Conservation (phyloP, 2,329 filamentous ascomycete genomes). For the Cryphonectria naterciae region DNA sequence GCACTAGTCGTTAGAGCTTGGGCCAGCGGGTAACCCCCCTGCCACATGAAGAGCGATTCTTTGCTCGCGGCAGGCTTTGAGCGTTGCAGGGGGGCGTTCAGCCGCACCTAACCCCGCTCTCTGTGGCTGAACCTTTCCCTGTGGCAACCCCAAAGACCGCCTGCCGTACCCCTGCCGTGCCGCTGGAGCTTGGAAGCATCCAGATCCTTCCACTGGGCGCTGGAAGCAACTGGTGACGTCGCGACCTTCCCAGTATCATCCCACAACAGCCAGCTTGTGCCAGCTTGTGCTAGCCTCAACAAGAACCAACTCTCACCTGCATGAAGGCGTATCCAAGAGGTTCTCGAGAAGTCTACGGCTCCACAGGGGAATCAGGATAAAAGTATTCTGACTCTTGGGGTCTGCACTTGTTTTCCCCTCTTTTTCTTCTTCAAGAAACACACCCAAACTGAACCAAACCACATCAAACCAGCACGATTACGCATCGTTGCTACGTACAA, state of each 20-base stretch:
- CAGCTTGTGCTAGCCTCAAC: constrained; percentile 24
- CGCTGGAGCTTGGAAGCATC: constrained; percentile 14
- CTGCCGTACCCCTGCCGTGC: background rate
- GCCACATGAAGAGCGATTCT: background rate
- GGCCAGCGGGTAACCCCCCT: background rate
- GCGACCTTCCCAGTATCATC: constrained; percentile 16
- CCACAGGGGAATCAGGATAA: constrained; percentile 25
- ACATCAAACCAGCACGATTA: constrained; percentile 13
- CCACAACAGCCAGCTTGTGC: constrained; percentile 11
- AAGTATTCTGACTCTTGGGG: constrained; percentile 9
- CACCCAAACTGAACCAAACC: constrained; percentile 4
- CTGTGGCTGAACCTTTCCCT: constrained; percentile 14
- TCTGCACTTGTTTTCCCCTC: constrained; percentile 1
- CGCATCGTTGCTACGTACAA: constrained; percentile 21
- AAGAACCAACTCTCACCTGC: constrained; percentile 16
- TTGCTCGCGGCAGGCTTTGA: background rate
- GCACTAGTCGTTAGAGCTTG: constrained; percentile 10
- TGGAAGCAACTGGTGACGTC: constrained; percentile 25
- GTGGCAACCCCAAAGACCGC: background rate
- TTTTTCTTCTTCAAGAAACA: background rate
- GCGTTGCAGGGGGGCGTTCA: background rate
- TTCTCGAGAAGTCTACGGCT: constrained; percentile 21
- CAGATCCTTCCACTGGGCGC: constrained; percentile 22
- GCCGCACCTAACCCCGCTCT: constrained; percentile 17
- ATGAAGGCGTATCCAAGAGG: constrained; percentile 12